phyloP scores from a whole-genome alignment of 129 eudicot genomes.

The Escallonia rubra region DNA sequence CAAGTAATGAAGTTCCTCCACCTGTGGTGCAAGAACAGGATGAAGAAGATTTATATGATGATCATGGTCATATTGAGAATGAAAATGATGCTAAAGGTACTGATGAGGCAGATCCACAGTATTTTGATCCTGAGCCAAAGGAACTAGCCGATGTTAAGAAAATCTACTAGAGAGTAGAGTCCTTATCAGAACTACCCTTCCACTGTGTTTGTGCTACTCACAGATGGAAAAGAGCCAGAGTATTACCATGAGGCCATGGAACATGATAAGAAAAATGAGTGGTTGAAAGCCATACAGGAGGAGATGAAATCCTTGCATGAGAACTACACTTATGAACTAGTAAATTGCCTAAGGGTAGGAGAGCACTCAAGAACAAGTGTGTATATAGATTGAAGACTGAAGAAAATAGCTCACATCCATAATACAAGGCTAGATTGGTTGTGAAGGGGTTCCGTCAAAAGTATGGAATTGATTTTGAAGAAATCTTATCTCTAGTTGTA shows the following conservation, averaged over 20 bases:
- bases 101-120: background rate
- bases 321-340: background rate
- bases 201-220: background rate
- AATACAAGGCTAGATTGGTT: background rate
- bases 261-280: background rate
- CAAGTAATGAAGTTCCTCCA: background rate
- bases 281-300: background rate
- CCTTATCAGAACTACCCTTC: background rate
- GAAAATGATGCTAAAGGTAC: background rate
- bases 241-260: background rate
- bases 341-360: background rate
- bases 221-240: background rate
- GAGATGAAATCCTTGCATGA: slow-evolving; percentile 2
- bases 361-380: background rate
- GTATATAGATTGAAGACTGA: background rate
- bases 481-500: background rate
- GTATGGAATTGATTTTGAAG: background rate
- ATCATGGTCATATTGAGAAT: background rate
- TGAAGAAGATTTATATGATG: background rate
- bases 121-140: background rate
- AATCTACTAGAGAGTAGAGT: background rate
- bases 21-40: background rate
- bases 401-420: background rate
- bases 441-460: background rate
- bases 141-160: background rate